Percentiles rank a stretch among this genome's conserved stretches.
Evolutionary conservation across 257 asterid genomes (phyloP).

Genomic region (Handroanthus guayacan): DNA sequence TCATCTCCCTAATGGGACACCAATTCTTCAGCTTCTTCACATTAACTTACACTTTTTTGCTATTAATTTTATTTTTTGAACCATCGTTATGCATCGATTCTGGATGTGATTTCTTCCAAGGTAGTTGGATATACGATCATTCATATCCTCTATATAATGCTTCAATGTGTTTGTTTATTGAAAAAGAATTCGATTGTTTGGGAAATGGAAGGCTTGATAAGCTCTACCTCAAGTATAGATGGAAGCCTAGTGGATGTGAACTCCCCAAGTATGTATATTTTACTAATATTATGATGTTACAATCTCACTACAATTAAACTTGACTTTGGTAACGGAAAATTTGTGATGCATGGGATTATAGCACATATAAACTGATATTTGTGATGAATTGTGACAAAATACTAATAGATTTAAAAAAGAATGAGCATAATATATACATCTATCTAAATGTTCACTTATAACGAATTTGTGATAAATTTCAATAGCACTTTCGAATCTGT

Average conservation of each 20-base stretch:
- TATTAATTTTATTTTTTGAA: slow-evolving; percentile 22
- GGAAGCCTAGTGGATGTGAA: slow-evolving; percentile 71
- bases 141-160: slow-evolving; percentile 55
- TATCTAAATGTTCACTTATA: too few species aligned
- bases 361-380: too few species aligned
- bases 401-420: too few species aligned
- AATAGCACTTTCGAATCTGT: too few species aligned
- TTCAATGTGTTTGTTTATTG: slow-evolving; percentile 67
- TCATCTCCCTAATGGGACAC: slow-evolving; percentile 30
- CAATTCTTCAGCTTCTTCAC: slow-evolving; percentile 5
- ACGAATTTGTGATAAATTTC: too few species aligned
- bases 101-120: slow-evolving; percentile 63
- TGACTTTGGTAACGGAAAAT: too few species aligned
- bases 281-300: not conserved
- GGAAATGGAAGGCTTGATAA: slow-evolving; percentile 72
- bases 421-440: too few species aligned
- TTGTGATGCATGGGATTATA: too few species aligned
- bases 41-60: slow-evolving; percentile 19
- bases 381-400: too few species aligned
- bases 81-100: slow-evolving; percentile 29
- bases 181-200: slow-evolving; percentile 62
- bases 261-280: slow-evolving; percentile 55
- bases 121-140: slow-evolving; percentile 65
- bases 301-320: too few species aligned
- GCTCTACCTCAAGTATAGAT: slow-evolving; percentile 64